Conservation (phyloP, 2,329 filamentous ascomycete species). For the Aspergillus neotritici region DNA sequence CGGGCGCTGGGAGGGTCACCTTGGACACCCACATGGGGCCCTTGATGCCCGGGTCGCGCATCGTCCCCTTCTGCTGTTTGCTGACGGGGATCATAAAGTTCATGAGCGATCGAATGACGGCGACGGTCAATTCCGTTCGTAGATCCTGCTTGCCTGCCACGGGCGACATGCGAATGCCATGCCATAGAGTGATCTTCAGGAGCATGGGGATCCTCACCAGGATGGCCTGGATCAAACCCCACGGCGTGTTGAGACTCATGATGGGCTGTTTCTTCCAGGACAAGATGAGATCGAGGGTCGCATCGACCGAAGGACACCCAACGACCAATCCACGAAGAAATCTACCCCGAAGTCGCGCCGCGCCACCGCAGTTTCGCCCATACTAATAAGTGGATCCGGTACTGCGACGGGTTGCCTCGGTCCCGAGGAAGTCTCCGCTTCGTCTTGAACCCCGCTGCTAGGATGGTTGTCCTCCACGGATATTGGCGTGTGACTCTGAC, state of each 20-base stretch:
- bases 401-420: no score
- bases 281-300: no score
- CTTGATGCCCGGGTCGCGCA: slow-evolving; percentile 63
- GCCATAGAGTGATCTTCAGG: slow-evolving; percentile 38
- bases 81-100: slow-evolving; percentile 49
- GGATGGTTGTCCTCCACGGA: no score
- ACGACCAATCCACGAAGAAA: no score
- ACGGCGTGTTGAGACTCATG: slow-evolving; percentile 18
- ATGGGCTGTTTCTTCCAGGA: slow-evolving; percentile 10
- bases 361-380: background rate
- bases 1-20: slow-evolving; percentile 57
- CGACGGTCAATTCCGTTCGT: slow-evolving; percentile 65
- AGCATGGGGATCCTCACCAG: slow-evolving; percentile 38
- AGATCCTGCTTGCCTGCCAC: slow-evolving; percentile 73
- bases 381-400: background rate
- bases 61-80: slow-evolving; percentile 58
- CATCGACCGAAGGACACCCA: no score
- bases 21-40: slow-evolving; percentile 77
- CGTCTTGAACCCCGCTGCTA: no score
- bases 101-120: slow-evolving; percentile 64
- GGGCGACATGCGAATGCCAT: slow-evolving; percentile 59
- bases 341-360: background rate
- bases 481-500: no score
- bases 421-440: no score
- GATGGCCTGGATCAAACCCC: slow-evolving; percentile 33